These are phyloP conservation scores for Starmerella potacharoeniae DNA, from an alignment of 805 yeast genomes.

Conservation along the genomic window DNA sequence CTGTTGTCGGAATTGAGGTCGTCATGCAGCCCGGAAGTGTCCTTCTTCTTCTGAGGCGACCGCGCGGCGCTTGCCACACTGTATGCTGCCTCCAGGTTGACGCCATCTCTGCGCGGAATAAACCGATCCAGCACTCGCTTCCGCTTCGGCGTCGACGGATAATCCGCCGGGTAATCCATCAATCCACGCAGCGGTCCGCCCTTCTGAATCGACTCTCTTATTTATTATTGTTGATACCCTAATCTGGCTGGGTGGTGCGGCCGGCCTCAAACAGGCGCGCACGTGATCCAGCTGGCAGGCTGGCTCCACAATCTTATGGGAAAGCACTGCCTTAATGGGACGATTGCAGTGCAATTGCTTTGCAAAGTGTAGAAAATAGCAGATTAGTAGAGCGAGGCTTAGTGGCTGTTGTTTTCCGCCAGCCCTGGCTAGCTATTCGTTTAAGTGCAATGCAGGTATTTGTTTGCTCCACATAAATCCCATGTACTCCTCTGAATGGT, in stretches of 20 bases:
- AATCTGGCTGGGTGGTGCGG: not conserved
- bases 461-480: too few relatives aligned
- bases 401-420: too few relatives aligned
- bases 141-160: slow-evolving; percentile 21
- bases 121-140: slow-evolving; percentile 46
- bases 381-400: too few relatives aligned
- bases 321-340: not conserved
- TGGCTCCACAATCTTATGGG: not conserved
- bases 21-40: not conserved
- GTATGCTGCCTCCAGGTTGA: slow-evolving; percentile 79
- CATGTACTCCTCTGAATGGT: too few relatives aligned
- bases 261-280: not conserved
- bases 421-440: too few relatives aligned
- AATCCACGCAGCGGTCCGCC: not conserved
- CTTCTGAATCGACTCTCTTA: not conserved
- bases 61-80: slow-evolving; percentile 34
- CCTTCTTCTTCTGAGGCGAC: slow-evolving; percentile 28
- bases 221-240: slow-evolving; percentile 4
- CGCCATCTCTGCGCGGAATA: slow-evolving; percentile 78
- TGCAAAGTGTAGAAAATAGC: too few relatives aligned
- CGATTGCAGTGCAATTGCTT: too few relatives aligned
- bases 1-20: slow-evolving; percentile 7
- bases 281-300: not conserved
- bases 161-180: slow-evolving; percentile 3
- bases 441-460: too few relatives aligned